Conservation (phyloP, 225 moss, liverwort and hornwort genomes). For the Bryoerythrophyllum caledonicum region DNA sequence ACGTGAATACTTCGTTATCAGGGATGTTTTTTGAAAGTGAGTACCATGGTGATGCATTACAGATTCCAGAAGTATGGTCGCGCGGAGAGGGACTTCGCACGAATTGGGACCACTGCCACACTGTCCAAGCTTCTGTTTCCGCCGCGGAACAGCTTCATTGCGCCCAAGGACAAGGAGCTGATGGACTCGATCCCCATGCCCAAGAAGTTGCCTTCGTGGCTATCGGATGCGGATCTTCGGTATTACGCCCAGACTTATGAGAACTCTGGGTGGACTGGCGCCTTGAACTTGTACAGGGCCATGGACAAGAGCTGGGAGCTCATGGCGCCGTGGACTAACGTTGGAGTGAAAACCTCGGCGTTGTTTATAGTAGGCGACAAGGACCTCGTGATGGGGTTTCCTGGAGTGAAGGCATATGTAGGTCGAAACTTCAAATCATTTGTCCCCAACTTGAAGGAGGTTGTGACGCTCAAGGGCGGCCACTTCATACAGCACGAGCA, state of each 20-base stretch:
- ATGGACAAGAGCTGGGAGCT: conserved; percentile 91
- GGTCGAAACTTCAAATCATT: conserved; percentile 56
- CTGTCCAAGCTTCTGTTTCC: conserved; percentile 53
- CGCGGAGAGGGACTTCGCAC: conserved; percentile 73
- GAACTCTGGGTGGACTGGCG: conserved; percentile 84
- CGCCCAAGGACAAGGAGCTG: conserved; percentile 47
- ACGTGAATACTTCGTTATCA: background rate
- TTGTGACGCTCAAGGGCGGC: conserved; percentile 70
- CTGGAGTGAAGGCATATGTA: conserved; percentile 65
- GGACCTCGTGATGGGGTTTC: conserved; percentile 82
- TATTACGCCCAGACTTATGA: conserved; percentile 72
- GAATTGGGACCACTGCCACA: conserved; percentile 46
- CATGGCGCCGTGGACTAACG: conserved; percentile 74
- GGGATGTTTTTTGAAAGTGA: background rate
- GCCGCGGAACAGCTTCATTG: conserved; percentile 30
- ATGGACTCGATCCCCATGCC: conserved; percentile 58
- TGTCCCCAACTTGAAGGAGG: conserved; percentile 76
- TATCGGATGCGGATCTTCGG: conserved; percentile 76
- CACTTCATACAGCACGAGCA: conserved; percentile 92
- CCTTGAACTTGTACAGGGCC: conserved; percentile 74
- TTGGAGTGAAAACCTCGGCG: conserved; percentile 53
- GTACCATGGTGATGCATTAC: conserved; percentile 4
- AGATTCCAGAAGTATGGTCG: conserved; percentile 71
- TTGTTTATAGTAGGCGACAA: conserved; percentile 75
- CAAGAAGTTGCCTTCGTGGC: conserved; percentile 70